phyloP scores from a whole-genome alignment of 306 rosid genomes.

The Sicyos baderoa region DNA sequence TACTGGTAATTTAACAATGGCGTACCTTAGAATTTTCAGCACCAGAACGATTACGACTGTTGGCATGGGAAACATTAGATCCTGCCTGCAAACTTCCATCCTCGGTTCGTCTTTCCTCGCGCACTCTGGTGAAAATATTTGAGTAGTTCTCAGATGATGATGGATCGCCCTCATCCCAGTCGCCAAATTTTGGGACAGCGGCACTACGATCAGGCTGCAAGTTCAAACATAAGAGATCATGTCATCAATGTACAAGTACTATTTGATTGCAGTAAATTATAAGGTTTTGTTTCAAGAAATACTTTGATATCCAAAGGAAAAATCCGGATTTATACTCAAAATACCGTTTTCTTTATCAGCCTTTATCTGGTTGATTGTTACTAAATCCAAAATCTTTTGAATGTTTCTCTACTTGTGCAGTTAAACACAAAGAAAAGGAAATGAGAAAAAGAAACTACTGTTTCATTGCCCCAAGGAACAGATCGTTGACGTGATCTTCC shows the following conservation, averaged over 20 bases:
- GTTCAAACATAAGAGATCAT: constrained; percentile 2
- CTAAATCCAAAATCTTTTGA: background rate
- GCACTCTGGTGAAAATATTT: constrained; percentile 19
- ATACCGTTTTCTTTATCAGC: background rate
- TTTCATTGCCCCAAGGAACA: constrained; percentile 23
- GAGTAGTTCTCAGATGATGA: constrained; percentile 21
- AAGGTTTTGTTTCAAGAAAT: too few relatives aligned
- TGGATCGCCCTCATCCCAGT: constrained; percentile 27
- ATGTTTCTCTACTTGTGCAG: background rate
- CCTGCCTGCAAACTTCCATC: constrained; percentile 14
- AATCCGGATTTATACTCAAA: background rate
- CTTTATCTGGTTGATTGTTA: background rate
- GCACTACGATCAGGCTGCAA: constrained; percentile 23
- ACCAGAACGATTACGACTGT: background rate
- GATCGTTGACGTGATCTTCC: constrained; percentile 20
- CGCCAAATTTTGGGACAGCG: constrained; percentile 24
- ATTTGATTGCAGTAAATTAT: background rate
- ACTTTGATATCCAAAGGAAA: background rate
- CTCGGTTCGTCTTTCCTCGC: constrained; percentile 10
- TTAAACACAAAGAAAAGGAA: background rate
- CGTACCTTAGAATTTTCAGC: constrained; percentile 16
- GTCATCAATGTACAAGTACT: background rate
- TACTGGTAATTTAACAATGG: too few relatives aligned
- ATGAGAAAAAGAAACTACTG: constrained; percentile 3
- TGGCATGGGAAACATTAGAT: background rate